Conservation (phyloP, 1,284 basidiomycete species). For the Meripilus lineatus region DNA sequence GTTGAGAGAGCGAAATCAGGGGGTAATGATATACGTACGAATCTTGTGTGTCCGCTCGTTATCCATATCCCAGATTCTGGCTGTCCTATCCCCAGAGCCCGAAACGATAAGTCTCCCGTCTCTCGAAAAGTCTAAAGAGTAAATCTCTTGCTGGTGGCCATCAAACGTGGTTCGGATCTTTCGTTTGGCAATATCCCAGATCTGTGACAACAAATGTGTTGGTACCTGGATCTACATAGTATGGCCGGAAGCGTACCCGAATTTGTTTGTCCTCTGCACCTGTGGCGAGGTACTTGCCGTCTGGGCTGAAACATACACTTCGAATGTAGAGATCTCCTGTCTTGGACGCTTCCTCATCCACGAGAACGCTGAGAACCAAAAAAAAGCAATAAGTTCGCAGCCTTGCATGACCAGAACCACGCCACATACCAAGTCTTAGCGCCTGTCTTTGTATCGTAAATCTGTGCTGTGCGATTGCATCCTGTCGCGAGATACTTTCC, state of each 20-base stretch:
- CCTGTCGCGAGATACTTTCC: conserved; percentile 88
- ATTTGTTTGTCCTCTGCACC: conserved; percentile 70
- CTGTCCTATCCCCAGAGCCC: conserved; percentile 82
- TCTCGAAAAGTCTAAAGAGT: conserved; percentile 78
- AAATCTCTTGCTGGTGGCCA: conserved; percentile 86
- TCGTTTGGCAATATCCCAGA: conserved; percentile 79
- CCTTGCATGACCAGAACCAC: background rate
- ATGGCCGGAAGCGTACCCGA: conserved; percentile 37
- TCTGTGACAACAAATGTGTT: conserved; percentile 43
- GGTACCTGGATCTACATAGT: background rate
- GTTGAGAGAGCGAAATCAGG: background rate
- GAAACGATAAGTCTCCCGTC: conserved; percentile 78
- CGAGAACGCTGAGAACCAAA: conserved; percentile 38
- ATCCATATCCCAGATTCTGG: conserved; percentile 78
- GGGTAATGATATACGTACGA: conserved; percentile 15
- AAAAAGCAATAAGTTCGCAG: background rate
- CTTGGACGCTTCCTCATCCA: conserved; percentile 51
- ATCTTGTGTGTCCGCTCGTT: conserved; percentile 46
- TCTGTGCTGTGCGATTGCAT: conserved; percentile 87
- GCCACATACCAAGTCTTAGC: conserved; percentile 65
- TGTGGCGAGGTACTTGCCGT: conserved; percentile 63
- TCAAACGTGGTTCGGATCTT: conserved; percentile 68
- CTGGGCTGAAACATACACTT: conserved; percentile 64
- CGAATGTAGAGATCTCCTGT: conserved; percentile 64
- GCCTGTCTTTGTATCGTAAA: conserved; percentile 87